A percentile compares a stretch with the other conserved stretches of the same genome.
Evolutionary conservation across 1,139 yeast genomes (phyloP).

Genomic region (Taphrina deformans): DNA sequence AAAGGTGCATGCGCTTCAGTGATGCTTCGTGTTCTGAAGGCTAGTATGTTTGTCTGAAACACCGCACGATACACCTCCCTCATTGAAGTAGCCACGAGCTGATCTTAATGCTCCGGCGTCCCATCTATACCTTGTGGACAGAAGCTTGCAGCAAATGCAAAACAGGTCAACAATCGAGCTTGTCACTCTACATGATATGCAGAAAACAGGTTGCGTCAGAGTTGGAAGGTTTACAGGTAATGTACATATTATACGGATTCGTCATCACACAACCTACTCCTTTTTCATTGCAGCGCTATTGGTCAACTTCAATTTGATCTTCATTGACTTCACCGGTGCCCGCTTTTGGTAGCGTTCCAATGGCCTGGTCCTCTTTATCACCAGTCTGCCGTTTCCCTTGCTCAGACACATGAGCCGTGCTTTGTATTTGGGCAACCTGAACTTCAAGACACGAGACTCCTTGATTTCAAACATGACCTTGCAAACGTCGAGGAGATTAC

Average conservation of each 20-base stretch:
- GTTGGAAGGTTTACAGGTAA: too few species aligned
- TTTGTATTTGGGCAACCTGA: slow-evolving; percentile 68
- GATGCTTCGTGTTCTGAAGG: neutral
- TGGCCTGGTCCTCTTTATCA: slow-evolving; percentile 37
- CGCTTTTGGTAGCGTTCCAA: slow-evolving; percentile 16
- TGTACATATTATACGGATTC: neutral
- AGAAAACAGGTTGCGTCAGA: too few species aligned
- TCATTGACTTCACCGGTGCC: slow-evolving; percentile 20
- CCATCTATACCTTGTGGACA: neutral
- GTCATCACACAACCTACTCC: neutral
- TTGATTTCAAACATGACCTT: slow-evolving; percentile 66
- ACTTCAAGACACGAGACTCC: slow-evolving; percentile 60
- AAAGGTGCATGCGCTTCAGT: neutral
- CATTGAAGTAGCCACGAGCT: neutral
- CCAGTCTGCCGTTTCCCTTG: slow-evolving; percentile 53
- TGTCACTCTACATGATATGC: too few species aligned
- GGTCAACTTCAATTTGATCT: slow-evolving; percentile 23
- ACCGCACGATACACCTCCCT: neutral
- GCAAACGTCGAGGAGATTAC: slow-evolving; percentile 64
- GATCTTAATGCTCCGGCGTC: neutral
- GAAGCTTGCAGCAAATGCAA: too few species aligned
- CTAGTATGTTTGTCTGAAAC: neutral
- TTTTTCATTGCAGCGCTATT: neutral
- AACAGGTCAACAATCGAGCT: too few species aligned
- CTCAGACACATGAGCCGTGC: slow-evolving; percentile 43